A percentile compares a stretch with the other conserved stretches of the same genome.
Conservation (phyloP, 805 yeast species). For the Candida golubevii region DNA sequence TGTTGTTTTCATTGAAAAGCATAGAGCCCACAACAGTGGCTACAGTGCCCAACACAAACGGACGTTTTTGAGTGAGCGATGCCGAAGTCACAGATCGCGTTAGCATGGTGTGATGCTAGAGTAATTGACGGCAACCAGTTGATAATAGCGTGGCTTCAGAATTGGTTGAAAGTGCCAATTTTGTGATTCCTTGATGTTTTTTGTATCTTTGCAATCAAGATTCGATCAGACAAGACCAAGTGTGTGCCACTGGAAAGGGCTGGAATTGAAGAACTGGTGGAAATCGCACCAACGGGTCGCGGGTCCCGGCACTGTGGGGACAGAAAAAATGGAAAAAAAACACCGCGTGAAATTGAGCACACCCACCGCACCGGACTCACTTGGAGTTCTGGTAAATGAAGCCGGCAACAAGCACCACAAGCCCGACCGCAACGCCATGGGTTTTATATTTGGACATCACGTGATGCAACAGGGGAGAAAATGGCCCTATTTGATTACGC, state of each 20-base stretch:
- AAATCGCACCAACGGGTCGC: neutral
- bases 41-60: slow-evolving; percentile 11
- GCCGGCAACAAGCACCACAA: slow-evolving; percentile 14
- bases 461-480: slow-evolving; percentile 1
- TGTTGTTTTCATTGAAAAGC: slow-evolving; percentile 40
- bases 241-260: no score
- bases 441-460: slow-evolving; percentile 8
- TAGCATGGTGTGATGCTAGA: slow-evolving; percentile 2
- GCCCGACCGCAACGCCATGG: slow-evolving; percentile 13
- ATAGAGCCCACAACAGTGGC: slow-evolving; percentile 25
- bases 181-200: no score
- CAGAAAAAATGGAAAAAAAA: neutral
- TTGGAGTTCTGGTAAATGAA: slow-evolving; percentile 11
- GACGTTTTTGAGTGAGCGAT: slow-evolving; percentile 9
- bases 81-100: slow-evolving; percentile 3
- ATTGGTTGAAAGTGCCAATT: no score
- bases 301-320: no score
- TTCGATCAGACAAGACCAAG: no score
- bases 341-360: neutral
- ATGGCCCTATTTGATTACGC: no score
- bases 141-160: no score
- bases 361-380: neutral
- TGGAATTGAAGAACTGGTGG: no score
- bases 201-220: no score
- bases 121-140: no score